phyloP scores from a whole-genome alignment of 2,329 filamentous ascomycete species.

The Camillea tinctor region DNA sequence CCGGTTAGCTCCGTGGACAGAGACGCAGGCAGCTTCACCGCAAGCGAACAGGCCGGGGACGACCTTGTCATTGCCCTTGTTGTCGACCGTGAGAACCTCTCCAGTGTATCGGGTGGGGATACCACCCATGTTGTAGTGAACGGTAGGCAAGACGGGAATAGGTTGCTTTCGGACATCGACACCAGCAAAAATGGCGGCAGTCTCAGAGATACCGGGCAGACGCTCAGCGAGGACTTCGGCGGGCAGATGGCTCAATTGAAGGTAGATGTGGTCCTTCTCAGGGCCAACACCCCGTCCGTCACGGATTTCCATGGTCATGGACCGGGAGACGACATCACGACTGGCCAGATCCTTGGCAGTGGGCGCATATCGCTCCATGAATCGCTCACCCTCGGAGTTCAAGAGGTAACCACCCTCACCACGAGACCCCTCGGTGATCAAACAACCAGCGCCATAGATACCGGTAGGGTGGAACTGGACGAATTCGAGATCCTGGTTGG shows the following conservation, averaged over 20 bases:
- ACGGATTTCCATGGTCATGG: slow-evolving; percentile 97
- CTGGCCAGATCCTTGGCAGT: slow-evolving; percentile 97
- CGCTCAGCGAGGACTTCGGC: slow-evolving; percentile 91
- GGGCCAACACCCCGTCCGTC: slow-evolving; percentile 95
- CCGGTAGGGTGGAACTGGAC: slow-evolving; percentile 99
- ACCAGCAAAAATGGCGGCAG: slow-evolving; percentile 93
- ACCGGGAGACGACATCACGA: slow-evolving; percentile 94
- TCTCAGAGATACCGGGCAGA: slow-evolving; percentile 98
- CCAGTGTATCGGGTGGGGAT: slow-evolving; percentile 97
- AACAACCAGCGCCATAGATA: slow-evolving; percentile 96
- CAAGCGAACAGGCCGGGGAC: slow-evolving; percentile 95
- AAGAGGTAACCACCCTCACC: slow-evolving; percentile 97
- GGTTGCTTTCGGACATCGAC: slow-evolving; percentile 97
- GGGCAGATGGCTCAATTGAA: slow-evolving; percentile 94
- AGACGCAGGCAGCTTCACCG: slow-evolving; percentile 95
- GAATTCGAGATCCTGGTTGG: slow-evolving; percentile 99
- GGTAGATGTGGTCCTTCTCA: slow-evolving; percentile 98
- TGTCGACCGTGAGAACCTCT: slow-evolving; percentile 88
- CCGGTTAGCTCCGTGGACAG: slow-evolving; percentile 96
- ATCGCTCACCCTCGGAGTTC: slow-evolving; percentile 96
- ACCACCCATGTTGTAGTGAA: slow-evolving; percentile 99
- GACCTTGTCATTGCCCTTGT: slow-evolving; percentile 83
- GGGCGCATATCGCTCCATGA: slow-evolving; percentile 98
- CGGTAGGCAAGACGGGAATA: slow-evolving; percentile 92
- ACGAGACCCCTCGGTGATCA: slow-evolving; percentile 97